Evolutionary conservation across 2,329 filamentous ascomycete genomes (phyloP).

Genomic region (Penicillium sp.): DNA sequence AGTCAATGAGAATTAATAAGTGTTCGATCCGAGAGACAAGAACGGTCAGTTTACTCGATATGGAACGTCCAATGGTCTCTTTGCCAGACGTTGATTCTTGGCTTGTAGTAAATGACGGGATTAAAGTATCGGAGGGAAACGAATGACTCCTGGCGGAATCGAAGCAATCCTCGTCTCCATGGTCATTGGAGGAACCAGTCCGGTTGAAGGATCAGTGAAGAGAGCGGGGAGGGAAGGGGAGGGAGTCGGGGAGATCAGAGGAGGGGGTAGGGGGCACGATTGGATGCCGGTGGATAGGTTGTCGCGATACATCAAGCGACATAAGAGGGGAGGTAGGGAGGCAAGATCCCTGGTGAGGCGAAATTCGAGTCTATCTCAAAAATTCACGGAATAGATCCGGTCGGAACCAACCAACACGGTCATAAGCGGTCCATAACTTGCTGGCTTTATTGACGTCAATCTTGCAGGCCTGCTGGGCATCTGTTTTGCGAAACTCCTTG

Average conservation of each 20-base stretch:
- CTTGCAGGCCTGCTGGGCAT: constrained; percentile 95
- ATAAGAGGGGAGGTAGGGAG: not conserved
- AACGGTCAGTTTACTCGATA: constrained; percentile 13
- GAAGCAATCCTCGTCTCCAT: no score
- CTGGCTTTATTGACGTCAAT: constrained; percentile 98
- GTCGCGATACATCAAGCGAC: not conserved
- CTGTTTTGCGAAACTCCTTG: constrained; percentile 93
- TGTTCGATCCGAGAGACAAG: constrained; percentile 6
- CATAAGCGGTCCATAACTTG: constrained; percentile 87
- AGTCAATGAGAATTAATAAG: constrained; percentile 16
- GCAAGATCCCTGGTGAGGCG: constrained; percentile 11
- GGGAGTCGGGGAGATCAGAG: no score
- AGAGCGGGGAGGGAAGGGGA: not conserved
- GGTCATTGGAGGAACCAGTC: no score
- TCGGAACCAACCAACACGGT: constrained; percentile 83
- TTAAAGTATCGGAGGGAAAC: no score
- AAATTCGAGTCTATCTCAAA: constrained; percentile 22
- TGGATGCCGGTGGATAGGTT: not conserved
- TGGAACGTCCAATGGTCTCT: not conserved
- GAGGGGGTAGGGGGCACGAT: not conserved
- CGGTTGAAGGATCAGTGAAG: not conserved
- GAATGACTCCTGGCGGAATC: no score
- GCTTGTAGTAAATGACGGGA: not conserved
- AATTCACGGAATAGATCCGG: constrained; percentile 54
- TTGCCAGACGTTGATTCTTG: not conserved